Conservation (phyloP, 345 rosid species). For the Noccaea caerulescens region DNA sequence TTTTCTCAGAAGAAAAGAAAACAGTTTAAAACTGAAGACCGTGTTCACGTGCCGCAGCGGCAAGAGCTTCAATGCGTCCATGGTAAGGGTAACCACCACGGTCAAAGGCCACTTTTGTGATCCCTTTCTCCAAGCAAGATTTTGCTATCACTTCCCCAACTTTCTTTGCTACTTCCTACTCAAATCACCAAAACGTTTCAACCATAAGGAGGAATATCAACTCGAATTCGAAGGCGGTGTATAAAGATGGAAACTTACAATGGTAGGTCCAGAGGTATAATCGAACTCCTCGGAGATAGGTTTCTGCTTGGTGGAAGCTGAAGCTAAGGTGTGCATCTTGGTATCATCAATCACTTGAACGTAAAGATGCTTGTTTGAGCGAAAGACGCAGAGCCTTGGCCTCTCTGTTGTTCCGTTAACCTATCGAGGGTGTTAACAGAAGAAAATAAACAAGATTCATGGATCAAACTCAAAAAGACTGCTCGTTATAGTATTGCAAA, state of each 20-base stretch:
- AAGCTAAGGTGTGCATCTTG: slow-evolving; percentile 96
- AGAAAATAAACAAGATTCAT: background rate
- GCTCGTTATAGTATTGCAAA: background rate
- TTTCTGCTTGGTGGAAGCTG: slow-evolving; percentile 86
- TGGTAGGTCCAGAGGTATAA: slow-evolving; percentile 71
- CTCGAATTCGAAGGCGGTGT: background rate
- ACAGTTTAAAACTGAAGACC: slow-evolving; percentile 73
- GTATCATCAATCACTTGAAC: slow-evolving; percentile 96
- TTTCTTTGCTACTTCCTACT: slow-evolving; percentile 86
- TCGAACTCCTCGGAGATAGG: slow-evolving; percentile 64
- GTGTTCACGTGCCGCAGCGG: slow-evolving; percentile 78
- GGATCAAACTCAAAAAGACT: background rate
- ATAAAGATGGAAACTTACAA: slow-evolving; percentile 56
- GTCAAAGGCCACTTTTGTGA: slow-evolving; percentile 84
- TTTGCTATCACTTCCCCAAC: slow-evolving; percentile 86
- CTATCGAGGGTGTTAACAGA: slow-evolving; percentile 41
- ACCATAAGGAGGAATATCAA: background rate
- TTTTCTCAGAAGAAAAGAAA: background rate
- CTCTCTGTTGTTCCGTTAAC: slow-evolving; percentile 84
- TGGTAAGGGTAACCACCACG: slow-evolving; percentile 94
- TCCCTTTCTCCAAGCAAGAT: slow-evolving; percentile 88
- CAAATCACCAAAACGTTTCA: slow-evolving; percentile 34
- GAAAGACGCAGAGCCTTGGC: slow-evolving; percentile 80
- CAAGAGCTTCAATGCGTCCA: slow-evolving; percentile 84
- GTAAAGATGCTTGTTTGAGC: slow-evolving; percentile 90